A percentile compares a stretch with the other conserved stretches of the same genome.
These are phyloP conservation scores for Chalaropsis ovoidea DNA, from an alignment of 2,329 filamentous ascomycete genomes.

Conservation along the genomic window DNA sequence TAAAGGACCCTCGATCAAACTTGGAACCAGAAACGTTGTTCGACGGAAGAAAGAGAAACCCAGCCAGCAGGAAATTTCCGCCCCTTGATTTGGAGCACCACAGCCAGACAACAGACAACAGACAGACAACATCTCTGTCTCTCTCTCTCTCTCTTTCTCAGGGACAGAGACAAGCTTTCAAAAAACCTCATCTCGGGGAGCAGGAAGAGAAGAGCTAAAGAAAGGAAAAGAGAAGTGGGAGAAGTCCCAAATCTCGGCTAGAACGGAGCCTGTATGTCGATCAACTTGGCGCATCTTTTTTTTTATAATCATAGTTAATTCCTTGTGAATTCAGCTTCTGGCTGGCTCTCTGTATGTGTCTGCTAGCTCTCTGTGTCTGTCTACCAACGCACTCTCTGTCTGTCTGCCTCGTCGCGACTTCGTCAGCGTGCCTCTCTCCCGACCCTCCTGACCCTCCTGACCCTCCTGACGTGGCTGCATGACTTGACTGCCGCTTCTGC, in stretches of 20 bases:
- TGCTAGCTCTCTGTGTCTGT: no score
- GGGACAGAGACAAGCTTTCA: background rate
- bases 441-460: no score
- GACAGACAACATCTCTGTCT: background rate
- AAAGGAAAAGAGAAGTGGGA: background rate
- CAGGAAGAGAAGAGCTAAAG: background rate
- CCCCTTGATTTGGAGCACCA: background rate
- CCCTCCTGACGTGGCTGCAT: no score
- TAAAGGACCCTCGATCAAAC: no score
- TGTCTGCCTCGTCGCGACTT: no score
- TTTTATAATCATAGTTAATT: no score
- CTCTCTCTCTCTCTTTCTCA: background rate
- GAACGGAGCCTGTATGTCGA: conserved; percentile 8
- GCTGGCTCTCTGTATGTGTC: no score
- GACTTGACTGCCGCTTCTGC: no score
- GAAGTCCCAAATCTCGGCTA: conserved; percentile 7
- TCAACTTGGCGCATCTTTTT: background rate
- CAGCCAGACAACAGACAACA: background rate
- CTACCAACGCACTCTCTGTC: no score
- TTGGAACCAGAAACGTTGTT: background rate
- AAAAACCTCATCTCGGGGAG: conserved; percentile 5
- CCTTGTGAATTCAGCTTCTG: no score
- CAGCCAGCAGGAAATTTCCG: background rate
- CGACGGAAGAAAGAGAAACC: background rate
- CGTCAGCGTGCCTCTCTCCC: no score